Base-by-base conservation (phyloP, 2,329 filamentous ascomycete species). In the Epichloe brachyelytri region DNA sequence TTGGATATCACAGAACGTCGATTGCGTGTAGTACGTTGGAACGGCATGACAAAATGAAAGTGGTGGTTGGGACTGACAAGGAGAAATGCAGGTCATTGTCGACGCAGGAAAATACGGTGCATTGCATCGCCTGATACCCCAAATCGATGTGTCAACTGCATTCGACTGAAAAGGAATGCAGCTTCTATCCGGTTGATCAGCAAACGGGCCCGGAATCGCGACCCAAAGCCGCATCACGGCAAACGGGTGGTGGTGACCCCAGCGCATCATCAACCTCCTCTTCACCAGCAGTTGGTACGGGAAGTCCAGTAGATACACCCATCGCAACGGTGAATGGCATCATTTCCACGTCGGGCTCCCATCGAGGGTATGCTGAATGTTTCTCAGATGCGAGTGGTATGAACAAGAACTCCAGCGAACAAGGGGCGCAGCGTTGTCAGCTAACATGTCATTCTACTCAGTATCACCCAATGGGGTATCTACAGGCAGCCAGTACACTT, bases 151-250 rank as follows among this genome's bases (percentile, higher is more conserved):
- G 80, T 85, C 57, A 95, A 95, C 71, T 97, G 91, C 69, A 95
- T 95, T 61, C 82, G 89, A 45, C 72, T 97, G 63, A 94, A 94
- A 96, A 95, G 63, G 88, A 95, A 57, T 97, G 91, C 68, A 88
- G 85, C 63, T 97, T 95, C 68, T 86, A 83, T 59, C 87, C 90
- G 0, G 90, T 96, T 20, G 89, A 95, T 57, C 86, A 89, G 63
- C 77, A 80, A 57, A 79, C 78, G 26, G 74, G 76, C 10, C 63
- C 70, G 43, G 70, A 77, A 22, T 59, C 66, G 19, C 68, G 70
- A 51, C 68, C 71, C 39, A 76, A 73, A 55, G 67, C 65, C 51
- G 58, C 64, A 3, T 62, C 68, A 17, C 67, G 68, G 48, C 62
- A 68, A 38, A 65, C 30, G 30, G 30, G 30, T 30, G 30, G 69